phyloP scores from a whole-genome alignment of 805 yeast genomes.

The Candida jianshihensis region DNA sequence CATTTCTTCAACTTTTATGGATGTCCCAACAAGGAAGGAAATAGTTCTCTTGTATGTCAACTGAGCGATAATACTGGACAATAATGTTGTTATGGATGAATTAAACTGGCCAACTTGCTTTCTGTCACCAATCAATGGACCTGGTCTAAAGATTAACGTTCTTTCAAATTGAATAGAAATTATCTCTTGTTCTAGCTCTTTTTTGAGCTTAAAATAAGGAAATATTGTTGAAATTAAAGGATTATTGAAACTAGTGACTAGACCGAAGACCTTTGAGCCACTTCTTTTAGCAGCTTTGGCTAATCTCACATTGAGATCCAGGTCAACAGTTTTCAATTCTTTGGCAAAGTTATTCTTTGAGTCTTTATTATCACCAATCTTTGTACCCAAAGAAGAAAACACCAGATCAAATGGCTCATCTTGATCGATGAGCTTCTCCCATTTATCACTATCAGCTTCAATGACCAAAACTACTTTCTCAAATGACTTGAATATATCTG shows the following conservation, averaged over 20 bases:
- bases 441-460: slow-evolving; percentile 39
- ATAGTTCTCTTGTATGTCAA: slow-evolving; percentile 10
- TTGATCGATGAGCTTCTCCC: slow-evolving; percentile 36
- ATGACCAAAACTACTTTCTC: slow-evolving; percentile 33
- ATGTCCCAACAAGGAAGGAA: slow-evolving; percentile 9
- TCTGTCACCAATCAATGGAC: slow-evolving; percentile 36
- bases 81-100: slow-evolving; percentile 4
- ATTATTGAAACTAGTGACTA: slow-evolving; percentile 56
- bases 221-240: slow-evolving; percentile 43
- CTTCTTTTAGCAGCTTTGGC: slow-evolving; percentile 63
- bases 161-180: slow-evolving; percentile 51
- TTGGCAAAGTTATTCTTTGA: slow-evolving; percentile 48
- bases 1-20: slow-evolving; percentile 15
- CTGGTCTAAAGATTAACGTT: slow-evolving; percentile 72
- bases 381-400: slow-evolving; percentile 68
- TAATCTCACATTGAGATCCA: slow-evolving; percentile 55
- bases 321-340: slow-evolving; percentile 44
- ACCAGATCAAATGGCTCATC: slow-evolving; percentile 24
- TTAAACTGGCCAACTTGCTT: slow-evolving; percentile 1
- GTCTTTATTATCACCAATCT: slow-evolving; percentile 62
- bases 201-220: slow-evolving; percentile 59
- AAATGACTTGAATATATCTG: slow-evolving; percentile 1
- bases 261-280: slow-evolving; percentile 55
- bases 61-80: slow-evolving; percentile 11
- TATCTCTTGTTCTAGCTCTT: slow-evolving; percentile 62